Percentiles rank a stretch among this genome's conserved stretches.
Conservation (phyloP, 306 rosid genomes). For the Inga laurina region DNA sequence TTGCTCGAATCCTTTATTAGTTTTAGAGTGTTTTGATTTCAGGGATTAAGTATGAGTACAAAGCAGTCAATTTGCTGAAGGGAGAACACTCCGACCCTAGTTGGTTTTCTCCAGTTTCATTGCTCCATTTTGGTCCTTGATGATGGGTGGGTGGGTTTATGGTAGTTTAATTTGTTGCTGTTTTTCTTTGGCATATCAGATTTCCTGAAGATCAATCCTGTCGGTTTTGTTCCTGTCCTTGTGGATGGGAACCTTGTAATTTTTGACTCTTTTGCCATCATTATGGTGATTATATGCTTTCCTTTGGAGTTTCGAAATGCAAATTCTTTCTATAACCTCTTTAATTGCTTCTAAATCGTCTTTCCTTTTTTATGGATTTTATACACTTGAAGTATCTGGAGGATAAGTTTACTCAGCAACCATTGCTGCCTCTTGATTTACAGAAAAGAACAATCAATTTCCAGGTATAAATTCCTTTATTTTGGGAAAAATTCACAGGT, state of each 20-base stretch:
- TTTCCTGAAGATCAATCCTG: conserved; percentile 61
- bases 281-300: conserved; percentile 44
- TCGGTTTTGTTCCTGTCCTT: conserved; percentile 69
- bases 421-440: conserved; percentile 69
- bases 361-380: neutral
- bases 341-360: neutral
- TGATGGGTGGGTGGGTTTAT: neutral
- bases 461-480: conserved; percentile 50
- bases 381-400: conserved; percentile 64
- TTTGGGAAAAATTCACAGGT: neutral
- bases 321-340: neutral
- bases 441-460: conserved; percentile 62
- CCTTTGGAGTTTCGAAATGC: neutral
- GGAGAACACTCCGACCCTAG: conserved; percentile 63
- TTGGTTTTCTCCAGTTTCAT: conserved; percentile 9
- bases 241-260: conserved; percentile 55
- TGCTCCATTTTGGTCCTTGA: neutral
- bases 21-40: neutral
- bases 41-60: conserved; percentile 64
- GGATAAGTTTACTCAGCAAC: conserved; percentile 75
- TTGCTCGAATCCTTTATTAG: neutral
- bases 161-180: neutral
- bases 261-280: conserved; percentile 72
- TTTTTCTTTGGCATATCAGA: conserved; percentile 38
- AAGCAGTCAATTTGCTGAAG: conserved; percentile 54